Evolutionary conservation across 371 early-diverging fungal genomes (phyloP).

Genomic region (Mucor velutinosus): DNA sequence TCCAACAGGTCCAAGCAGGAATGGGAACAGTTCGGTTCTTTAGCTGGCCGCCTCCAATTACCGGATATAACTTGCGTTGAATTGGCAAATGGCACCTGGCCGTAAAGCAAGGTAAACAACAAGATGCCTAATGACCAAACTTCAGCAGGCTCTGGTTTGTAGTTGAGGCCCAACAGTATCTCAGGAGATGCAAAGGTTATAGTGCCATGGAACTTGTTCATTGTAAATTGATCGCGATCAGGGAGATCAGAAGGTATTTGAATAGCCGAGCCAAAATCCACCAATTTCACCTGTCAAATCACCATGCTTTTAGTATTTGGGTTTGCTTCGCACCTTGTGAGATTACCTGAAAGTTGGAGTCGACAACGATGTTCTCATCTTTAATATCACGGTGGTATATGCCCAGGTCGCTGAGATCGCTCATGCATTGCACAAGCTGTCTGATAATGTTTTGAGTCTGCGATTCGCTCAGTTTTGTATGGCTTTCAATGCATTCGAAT

Average conservation of each 20-base stretch:
- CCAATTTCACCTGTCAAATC: constrained; percentile 38
- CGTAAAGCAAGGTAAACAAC: constrained; percentile 25
- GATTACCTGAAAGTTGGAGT: constrained; percentile 29
- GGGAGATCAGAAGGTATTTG: constrained; percentile 7
- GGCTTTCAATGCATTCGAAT: constrained; percentile 28
- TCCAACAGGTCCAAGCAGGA: constrained; percentile 53
- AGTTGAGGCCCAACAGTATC: constrained; percentile 16
- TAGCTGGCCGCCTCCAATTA: constrained; percentile 32
- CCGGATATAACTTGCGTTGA: constrained; percentile 15
- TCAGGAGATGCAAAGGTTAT: constrained; percentile 32
- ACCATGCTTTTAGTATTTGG: neutral
- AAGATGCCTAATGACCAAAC: constrained; percentile 31
- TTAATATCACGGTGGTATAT: constrained; percentile 35
- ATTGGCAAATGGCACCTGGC: constrained; percentile 21
- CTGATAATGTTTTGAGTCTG: constrained; percentile 16
- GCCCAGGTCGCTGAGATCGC: constrained; percentile 10
- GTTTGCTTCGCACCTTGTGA: neutral
- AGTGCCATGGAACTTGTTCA: constrained; percentile 28
- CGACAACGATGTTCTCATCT: constrained; percentile 31
- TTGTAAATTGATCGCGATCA: constrained; percentile 26
- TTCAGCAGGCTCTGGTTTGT: constrained; percentile 32
- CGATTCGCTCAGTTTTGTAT: constrained; percentile 15
- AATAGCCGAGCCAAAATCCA: constrained; percentile 66
- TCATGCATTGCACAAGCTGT: constrained; percentile 19
- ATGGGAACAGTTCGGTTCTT: constrained; percentile 28